Evolutionary conservation across 768 basidiomycete species (phyloP).

Genomic region (Boletus rubroflammeus): DNA sequence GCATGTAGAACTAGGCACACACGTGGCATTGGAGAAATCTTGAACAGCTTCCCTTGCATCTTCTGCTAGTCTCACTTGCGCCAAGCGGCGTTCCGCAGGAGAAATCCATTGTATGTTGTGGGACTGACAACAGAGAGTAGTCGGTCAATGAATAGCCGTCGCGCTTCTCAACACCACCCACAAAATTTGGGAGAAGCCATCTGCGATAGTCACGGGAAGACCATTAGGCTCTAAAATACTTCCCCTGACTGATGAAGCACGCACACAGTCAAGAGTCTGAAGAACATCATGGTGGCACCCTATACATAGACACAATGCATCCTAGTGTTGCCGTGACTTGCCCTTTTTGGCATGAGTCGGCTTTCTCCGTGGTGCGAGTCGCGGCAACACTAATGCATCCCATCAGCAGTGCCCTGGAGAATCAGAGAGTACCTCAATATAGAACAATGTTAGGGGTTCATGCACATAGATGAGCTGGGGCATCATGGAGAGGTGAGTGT

Average conservation of each 20-base stretch:
- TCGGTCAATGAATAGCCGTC: background rate
- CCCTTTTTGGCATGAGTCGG: too few relatives aligned
- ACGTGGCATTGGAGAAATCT: slow-evolving; percentile 31
- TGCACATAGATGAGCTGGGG: background rate
- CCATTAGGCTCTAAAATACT: background rate
- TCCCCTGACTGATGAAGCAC: background rate
- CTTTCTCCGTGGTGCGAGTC: too few relatives aligned
- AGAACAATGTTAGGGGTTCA: slow-evolving; percentile 52
- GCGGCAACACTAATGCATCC: too few relatives aligned
- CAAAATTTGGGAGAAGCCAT: slow-evolving; percentile 58
- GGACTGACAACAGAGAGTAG: slow-evolving; percentile 36
- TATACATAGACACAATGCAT: slow-evolving; percentile 18
- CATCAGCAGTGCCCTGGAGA: background rate
- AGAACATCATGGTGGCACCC: slow-evolving; percentile 60
- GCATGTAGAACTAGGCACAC: background rate
- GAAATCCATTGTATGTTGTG: slow-evolving; percentile 61
- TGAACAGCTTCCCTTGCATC: slow-evolving; percentile 66
- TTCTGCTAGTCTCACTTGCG: slow-evolving; percentile 64
- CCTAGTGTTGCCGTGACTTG: too few relatives aligned
- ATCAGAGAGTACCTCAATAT: slow-evolving; percentile 48
- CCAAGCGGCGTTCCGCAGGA: slow-evolving; percentile 49
- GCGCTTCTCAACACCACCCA: slow-evolving; percentile 33
- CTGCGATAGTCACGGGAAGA: slow-evolving; percentile 28
- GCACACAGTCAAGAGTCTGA: slow-evolving; percentile 55
- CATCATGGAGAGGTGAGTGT: background rate